Percentiles rank a stretch among this genome's conserved stretches.
Evolutionary conservation across 257 asterid genomes (phyloP).

Genomic region (Vinca minor): DNA sequence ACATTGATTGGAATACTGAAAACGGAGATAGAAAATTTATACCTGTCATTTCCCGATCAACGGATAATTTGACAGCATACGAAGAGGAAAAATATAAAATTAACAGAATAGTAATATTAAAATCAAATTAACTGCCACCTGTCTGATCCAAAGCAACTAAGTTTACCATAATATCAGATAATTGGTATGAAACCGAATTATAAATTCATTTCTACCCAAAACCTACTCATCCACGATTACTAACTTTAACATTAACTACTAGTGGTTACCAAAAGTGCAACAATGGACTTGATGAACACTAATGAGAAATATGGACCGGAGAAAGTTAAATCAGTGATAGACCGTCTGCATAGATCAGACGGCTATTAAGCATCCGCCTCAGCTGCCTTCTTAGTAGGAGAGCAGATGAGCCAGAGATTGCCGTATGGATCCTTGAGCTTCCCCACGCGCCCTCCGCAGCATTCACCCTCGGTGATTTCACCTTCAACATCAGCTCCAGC

Average conservation of each 20-base stretch:
- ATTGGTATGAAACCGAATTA: not conserved
- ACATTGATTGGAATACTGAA: too few species aligned
- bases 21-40: too few species aligned
- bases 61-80: too few species aligned
- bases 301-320: not conserved
- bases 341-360: slow-evolving; percentile 6
- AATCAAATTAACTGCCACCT: not conserved
- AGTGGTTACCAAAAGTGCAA: not conserved
- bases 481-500: slow-evolving; percentile 57
- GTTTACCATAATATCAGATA: not conserved
- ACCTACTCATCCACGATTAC: not conserved
- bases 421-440: slow-evolving; percentile 72
- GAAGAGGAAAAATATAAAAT: too few species aligned
- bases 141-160: not conserved
- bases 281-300: not conserved
- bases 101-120: not conserved
- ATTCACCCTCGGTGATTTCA: slow-evolving; percentile 34
- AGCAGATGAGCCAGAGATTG: slow-evolving; percentile 52
- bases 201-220: not conserved
- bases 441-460: slow-evolving; percentile 57
- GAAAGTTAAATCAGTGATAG: not conserved
- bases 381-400: slow-evolving; percentile 26
- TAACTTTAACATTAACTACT: too few species aligned
- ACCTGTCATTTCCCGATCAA: too few species aligned
- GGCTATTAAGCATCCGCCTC: slow-evolving; percentile 39